Conservation (phyloP, 768 basidiomycete species). For the Lenzites betulinus region DNA sequence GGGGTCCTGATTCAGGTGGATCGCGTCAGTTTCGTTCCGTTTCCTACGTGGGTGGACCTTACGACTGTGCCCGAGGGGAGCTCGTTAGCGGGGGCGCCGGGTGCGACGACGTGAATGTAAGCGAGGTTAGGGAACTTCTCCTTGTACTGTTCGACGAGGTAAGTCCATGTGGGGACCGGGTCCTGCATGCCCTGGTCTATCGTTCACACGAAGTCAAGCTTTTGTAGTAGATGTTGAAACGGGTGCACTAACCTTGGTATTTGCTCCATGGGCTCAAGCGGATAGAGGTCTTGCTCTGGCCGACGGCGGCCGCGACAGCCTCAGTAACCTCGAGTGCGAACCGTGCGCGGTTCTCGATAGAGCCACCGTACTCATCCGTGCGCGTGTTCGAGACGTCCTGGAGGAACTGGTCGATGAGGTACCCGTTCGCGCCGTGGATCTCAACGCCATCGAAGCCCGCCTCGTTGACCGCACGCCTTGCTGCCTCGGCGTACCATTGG, state of each 20-base stretch:
- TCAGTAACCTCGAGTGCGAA: not conserved
- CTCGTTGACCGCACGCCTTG: not conserved
- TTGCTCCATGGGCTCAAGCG: not conserved
- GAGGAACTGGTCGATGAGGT: not conserved
- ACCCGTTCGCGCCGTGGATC: not conserved
- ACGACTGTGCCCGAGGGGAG: conserved; percentile 9
- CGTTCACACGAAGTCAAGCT: not conserved
- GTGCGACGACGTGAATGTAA: conserved; percentile 19
- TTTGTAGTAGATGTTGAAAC: no score
- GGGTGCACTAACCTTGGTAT: not conserved
- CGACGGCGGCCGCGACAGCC: not conserved
- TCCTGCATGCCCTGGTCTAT: not conserved
- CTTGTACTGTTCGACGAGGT: conserved; percentile 45
- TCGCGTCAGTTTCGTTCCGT: no score
- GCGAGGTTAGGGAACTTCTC: conserved; percentile 3
- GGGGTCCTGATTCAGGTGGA: not conserved
- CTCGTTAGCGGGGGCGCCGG: conserved; percentile 15
- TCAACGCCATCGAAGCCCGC: not conserved
- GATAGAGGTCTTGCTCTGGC: not conserved
- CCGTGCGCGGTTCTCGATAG: not conserved
- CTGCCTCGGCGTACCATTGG: not conserved
- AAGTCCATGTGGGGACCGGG: conserved; percentile 53
- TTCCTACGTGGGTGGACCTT: no score
- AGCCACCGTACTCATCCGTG: not conserved
- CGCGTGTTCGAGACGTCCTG: not conserved